A percentile compares a stretch with the other conserved stretches of the same genome.
phyloP scores from a whole-genome alignment of 805 yeast genomes.

The Isabelozyma gotoi region DNA sequence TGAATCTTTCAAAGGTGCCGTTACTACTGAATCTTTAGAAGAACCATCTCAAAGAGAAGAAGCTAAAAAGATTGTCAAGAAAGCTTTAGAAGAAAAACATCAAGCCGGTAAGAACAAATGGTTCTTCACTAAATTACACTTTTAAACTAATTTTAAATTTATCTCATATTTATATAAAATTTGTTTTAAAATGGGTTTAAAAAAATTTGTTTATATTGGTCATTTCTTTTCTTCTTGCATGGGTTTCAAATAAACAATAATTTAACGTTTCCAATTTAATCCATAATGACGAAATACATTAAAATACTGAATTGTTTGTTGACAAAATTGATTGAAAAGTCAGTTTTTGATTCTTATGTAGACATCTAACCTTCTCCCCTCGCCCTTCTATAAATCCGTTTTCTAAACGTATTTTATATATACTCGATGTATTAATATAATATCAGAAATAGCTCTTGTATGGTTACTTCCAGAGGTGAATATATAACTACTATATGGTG shows the following conservation, averaged over 20 bases:
- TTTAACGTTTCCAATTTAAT: constrained; percentile 11
- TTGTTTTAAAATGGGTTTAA: background rate
- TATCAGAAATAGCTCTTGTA: too few species aligned
- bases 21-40: constrained; percentile 89
- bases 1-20: constrained; percentile 88
- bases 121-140: constrained; percentile 98
- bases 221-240: constrained; percentile 19
- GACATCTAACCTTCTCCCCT: background rate
- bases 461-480: too few species aligned
- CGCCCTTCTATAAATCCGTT: background rate
- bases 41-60: constrained; percentile 99
- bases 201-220: constrained; percentile 20
- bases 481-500: too few species aligned
- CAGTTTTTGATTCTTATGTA: background rate
- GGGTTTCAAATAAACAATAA: constrained; percentile 30
- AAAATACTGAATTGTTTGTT: too few species aligned
- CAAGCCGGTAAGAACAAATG: constrained; percentile 99
- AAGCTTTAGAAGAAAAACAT: constrained; percentile 99
- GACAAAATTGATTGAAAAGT: background rate
- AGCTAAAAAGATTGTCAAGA: constrained; percentile 98
- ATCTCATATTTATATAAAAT: background rate
- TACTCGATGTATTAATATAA: background rate
- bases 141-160: constrained; percentile 51
- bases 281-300: background rate
- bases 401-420: background rate